phyloP scores from a whole-genome alignment of 352 stramenopile species.

The Phytophthora pisi region DNA sequence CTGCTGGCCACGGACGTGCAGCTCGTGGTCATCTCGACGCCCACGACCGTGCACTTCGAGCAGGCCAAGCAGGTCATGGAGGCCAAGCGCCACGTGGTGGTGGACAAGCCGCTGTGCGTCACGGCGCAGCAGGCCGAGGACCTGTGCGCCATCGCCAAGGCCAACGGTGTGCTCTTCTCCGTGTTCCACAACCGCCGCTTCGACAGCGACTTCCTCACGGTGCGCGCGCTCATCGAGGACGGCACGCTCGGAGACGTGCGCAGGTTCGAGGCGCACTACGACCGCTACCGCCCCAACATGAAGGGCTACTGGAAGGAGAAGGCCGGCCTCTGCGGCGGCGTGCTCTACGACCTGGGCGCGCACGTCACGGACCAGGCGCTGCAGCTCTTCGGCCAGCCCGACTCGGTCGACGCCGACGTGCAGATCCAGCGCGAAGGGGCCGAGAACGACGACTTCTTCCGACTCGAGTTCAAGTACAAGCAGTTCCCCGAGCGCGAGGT shows the following conservation, averaged over 20 bases:
- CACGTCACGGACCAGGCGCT: constrained; percentile 75
- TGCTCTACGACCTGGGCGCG: constrained; percentile 75
- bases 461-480: constrained; percentile 67
- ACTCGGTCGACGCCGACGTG: constrained; percentile 57
- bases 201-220: constrained; percentile 78
- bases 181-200: constrained; percentile 84
- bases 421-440: constrained; percentile 75
- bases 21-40: constrained; percentile 77
- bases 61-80: constrained; percentile 72
- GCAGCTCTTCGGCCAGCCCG: constrained; percentile 63
- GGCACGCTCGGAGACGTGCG: constrained; percentile 56
- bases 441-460: constrained; percentile 80
- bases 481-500: constrained; percentile 51
- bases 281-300: constrained; percentile 68
- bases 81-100: constrained; percentile 77
- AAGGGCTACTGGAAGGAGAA: constrained; percentile 87
- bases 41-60: constrained; percentile 76
- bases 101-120: constrained; percentile 80
- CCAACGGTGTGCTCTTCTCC: constrained; percentile 65
- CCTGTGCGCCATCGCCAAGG: constrained; percentile 50
- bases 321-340: constrained; percentile 53
- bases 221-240: constrained; percentile 51
- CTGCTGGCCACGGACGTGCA: constrained; percentile 64
- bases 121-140: constrained; percentile 56
- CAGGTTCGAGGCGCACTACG: constrained; percentile 69